A percentile compares a stretch with the other conserved stretches of the same genome.
These are phyloP conservation scores for Phytopythium boreale DNA, from an alignment of 352 stramenopile species.

Conservation along the genomic window DNA sequence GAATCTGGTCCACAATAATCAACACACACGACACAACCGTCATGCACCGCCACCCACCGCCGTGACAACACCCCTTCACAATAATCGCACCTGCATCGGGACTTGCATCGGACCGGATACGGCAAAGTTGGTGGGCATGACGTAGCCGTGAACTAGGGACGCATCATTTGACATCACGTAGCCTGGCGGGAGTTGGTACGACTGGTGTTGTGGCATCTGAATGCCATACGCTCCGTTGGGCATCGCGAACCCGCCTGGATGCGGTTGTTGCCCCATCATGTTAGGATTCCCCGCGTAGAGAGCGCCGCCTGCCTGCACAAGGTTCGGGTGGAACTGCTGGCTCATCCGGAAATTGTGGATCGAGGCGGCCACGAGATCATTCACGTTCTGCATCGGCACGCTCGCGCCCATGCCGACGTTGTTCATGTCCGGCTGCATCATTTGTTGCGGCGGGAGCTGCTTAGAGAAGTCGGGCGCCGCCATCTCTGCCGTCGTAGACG, in stretches of 20 bases:
- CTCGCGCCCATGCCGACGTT: constrained; percentile 10
- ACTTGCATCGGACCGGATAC: constrained; percentile 40
- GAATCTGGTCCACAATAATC: constrained; percentile 10
- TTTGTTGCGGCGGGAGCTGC: constrained; percentile 14
- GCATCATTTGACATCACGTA: constrained; percentile 49
- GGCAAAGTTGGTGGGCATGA: constrained; percentile 32
- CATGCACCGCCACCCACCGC: neutral
- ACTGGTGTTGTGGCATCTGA: constrained; percentile 13
- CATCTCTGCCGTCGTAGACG: constrained; percentile 12
- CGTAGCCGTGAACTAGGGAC: constrained; percentile 48
- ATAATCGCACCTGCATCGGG: constrained; percentile 27
- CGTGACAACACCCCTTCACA: constrained; percentile 3
- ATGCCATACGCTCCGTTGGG: constrained; percentile 3
- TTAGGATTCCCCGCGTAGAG: constrained; percentile 25
- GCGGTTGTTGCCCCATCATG: constrained; percentile 15
- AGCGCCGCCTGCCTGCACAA: constrained; percentile 9
- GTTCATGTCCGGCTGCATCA: constrained; percentile 20
- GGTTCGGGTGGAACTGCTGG: constrained; percentile 48
- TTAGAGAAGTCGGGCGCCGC: constrained; percentile 24
- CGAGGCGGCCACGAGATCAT: constrained; percentile 61
- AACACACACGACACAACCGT: neutral
- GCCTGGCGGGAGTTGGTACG: constrained; percentile 33
- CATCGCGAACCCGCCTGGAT: constrained; percentile 27
- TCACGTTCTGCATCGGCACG: constrained; percentile 49
- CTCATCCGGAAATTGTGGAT: constrained; percentile 79